These are phyloP conservation scores for Tolypocladium endophyticum DNA, from an alignment of 2,329 filamentous ascomycete genomes.

Conservation along the genomic window DNA sequence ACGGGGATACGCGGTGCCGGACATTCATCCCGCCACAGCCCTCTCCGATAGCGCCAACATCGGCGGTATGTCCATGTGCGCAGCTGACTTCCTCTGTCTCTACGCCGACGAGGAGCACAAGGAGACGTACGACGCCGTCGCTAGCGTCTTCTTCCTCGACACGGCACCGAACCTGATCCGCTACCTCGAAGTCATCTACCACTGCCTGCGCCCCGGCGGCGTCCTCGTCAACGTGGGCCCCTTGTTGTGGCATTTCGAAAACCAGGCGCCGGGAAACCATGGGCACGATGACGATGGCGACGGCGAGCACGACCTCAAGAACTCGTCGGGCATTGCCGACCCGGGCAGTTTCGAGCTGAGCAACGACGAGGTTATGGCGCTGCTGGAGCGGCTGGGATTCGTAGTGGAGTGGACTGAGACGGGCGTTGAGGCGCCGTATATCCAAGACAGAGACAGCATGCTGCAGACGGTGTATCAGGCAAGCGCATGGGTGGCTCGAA, in stretches of 20 bases:
- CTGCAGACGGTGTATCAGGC: constrained; percentile 71
- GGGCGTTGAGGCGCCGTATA: constrained; percentile 66
- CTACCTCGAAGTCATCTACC: constrained; percentile 74
- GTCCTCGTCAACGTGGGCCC: constrained; percentile 86
- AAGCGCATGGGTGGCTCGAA: constrained; percentile 78
- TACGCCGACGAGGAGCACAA: constrained; percentile 58
- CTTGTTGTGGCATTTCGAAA: constrained; percentile 90
- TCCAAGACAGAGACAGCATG: constrained; percentile 79
- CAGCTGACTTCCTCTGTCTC: constrained; percentile 83
- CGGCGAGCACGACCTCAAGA: constrained; percentile 35
- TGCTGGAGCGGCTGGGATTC: constrained; percentile 72
- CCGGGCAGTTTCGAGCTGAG: constrained; percentile 85
- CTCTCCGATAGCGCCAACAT: constrained; percentile 27
- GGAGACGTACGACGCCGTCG: constrained; percentile 66
- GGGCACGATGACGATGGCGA: constrained; percentile 40
- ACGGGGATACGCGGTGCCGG: constrained; percentile 62
- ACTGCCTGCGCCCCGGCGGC: constrained; percentile 68
- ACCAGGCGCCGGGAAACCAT: constrained; percentile 51
- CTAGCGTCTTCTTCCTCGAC: constrained; percentile 92
- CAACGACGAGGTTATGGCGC: constrained; percentile 72
- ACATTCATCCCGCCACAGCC: constrained; percentile 58
- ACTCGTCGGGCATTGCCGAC: constrained; percentile 65
- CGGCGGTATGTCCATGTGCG: constrained; percentile 83
- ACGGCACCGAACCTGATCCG: constrained; percentile 88
- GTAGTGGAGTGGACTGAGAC: constrained; percentile 52